A percentile compares a stretch with the other conserved stretches of the same genome.
Evolutionary conservation across 1,284 basidiomycete genomes (phyloP).

Genomic region (Anthracocystis setariae): DNA sequence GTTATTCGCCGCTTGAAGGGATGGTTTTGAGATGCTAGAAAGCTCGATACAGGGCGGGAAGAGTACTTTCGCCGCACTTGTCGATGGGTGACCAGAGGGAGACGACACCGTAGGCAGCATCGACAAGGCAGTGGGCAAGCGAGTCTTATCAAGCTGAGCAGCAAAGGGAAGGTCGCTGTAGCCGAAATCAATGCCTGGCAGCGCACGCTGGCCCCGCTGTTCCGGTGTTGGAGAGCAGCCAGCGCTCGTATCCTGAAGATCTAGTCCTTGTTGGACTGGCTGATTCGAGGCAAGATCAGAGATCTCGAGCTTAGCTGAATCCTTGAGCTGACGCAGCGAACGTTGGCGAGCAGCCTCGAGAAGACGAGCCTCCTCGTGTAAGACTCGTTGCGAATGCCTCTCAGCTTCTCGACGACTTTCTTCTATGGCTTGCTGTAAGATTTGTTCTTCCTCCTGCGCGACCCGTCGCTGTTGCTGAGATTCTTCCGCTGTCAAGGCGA

Average conservation of each 20-base stretch:
- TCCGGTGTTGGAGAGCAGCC: slow-evolving; percentile 9
- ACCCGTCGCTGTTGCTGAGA: slow-evolving; percentile 24
- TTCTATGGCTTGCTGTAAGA: slow-evolving; percentile 30
- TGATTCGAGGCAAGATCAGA: slow-evolving; percentile 26
- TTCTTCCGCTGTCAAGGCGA: slow-evolving; percentile 30
- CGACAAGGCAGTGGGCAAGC: slow-evolving; percentile 9
- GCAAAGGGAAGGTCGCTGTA: slow-evolving; percentile 47
- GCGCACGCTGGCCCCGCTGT: slow-evolving; percentile 31
- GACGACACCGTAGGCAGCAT: slow-evolving; percentile 1
- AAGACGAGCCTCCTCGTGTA: slow-evolving; percentile 20
- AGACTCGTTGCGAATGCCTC: slow-evolving; percentile 8
- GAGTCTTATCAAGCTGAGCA: slow-evolving; percentile 26
- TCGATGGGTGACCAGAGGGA: slow-evolving; percentile 5
- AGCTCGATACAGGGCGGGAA: slow-evolving; percentile 47
- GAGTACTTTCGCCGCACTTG: slow-evolving; percentile 15
- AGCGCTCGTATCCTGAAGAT: not conserved
- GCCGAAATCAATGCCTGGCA: slow-evolving; percentile 54
- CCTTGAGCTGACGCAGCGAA: slow-evolving; percentile 30
- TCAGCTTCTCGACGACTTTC: slow-evolving; percentile 46
- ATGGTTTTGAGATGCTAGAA: slow-evolving; percentile 2
- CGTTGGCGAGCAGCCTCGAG: slow-evolving; percentile 44
- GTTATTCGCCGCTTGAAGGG: not conserved
- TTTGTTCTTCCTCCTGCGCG: slow-evolving; percentile 36
- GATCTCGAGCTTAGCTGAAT: slow-evolving; percentile 15
- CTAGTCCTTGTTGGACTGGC: slow-evolving; percentile 7